Evolutionary conservation across 495 filamentous ascomycete species (phyloP).

Genomic region (Neurospora terricola): DNA sequence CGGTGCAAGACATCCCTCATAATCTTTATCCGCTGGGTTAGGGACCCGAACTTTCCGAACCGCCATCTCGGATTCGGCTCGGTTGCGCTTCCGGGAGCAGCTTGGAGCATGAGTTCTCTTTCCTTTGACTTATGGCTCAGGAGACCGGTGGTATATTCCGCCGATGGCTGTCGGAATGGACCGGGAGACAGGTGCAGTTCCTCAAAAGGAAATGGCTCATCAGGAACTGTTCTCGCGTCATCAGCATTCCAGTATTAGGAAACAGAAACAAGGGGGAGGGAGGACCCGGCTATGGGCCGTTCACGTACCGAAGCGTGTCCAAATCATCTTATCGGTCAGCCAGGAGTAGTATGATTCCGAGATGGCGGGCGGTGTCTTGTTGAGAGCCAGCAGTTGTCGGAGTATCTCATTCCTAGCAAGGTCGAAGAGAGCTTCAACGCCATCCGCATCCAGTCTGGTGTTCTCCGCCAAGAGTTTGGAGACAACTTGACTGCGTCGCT

Average conservation of each 20-base stretch:
- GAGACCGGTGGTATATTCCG: not conserved
- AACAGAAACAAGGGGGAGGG: not conserved
- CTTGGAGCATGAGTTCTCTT: not conserved
- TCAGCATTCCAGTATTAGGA: not conserved
- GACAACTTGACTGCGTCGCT: not conserved
- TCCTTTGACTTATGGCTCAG: not conserved
- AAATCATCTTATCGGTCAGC: not conserved
- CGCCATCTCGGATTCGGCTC: not conserved
- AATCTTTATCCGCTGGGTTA: not conserved
- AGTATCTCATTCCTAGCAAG: not conserved
- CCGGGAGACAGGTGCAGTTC: not conserved
- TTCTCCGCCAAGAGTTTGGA: not conserved
- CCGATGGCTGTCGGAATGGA: not conserved
- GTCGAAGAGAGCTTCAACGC: not conserved
- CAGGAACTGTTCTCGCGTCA: not conserved
- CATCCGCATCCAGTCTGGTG: not conserved
- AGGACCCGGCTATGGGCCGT: not conserved
- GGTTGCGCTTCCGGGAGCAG: not conserved
- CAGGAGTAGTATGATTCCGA: not conserved
- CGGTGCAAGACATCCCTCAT: not conserved
- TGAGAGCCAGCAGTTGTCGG: not conserved
- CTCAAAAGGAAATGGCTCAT: not conserved
- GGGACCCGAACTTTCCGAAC: not conserved
- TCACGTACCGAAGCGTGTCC: not conserved
- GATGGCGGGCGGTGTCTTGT: not conserved